Conservation (phyloP, 176 grass and related monocot species). For the Sorghum bicolor region DNA sequence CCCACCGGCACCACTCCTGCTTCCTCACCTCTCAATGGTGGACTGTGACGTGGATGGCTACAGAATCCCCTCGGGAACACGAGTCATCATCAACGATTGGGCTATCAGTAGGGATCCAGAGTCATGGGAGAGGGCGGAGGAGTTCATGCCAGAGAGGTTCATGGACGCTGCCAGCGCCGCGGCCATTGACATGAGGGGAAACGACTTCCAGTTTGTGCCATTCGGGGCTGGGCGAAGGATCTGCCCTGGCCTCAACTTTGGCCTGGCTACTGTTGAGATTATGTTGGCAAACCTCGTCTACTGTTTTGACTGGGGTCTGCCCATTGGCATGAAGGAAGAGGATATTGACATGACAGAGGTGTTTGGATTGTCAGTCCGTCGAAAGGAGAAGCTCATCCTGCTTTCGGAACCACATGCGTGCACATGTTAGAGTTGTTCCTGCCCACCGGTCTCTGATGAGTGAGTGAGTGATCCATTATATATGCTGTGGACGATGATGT, state of each 20-base stretch:
- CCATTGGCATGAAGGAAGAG: background rate
- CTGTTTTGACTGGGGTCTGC: slow-evolving; percentile 40
- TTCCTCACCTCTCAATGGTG: background rate
- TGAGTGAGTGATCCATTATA: no score
- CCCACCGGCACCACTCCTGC: slow-evolving; percentile 36
- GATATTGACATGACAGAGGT: background rate
- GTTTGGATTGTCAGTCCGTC: background rate
- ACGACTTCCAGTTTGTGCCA: background rate
- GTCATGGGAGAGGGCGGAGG: background rate
- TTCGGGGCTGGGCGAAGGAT: slow-evolving; percentile 15
- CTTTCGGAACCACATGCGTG: no score
- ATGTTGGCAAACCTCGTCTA: slow-evolving; percentile 36
- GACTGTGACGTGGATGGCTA: slow-evolving; percentile 30
- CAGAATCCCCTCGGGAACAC: background rate
- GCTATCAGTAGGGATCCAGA: background rate
- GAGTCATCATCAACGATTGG: background rate
- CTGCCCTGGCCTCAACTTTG: slow-evolving; percentile 41
- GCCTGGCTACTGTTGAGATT: slow-evolving; percentile 26
- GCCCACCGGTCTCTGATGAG: no score
- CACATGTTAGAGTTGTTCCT: no score
- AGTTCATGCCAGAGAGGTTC: background rate
- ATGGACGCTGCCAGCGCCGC: background rate
- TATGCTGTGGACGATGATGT: no score
- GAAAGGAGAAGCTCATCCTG: background rate
- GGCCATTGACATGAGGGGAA: background rate